phyloP scores from a whole-genome alignment of 129 eudicot genomes.

The Centella asiatica region DNA sequence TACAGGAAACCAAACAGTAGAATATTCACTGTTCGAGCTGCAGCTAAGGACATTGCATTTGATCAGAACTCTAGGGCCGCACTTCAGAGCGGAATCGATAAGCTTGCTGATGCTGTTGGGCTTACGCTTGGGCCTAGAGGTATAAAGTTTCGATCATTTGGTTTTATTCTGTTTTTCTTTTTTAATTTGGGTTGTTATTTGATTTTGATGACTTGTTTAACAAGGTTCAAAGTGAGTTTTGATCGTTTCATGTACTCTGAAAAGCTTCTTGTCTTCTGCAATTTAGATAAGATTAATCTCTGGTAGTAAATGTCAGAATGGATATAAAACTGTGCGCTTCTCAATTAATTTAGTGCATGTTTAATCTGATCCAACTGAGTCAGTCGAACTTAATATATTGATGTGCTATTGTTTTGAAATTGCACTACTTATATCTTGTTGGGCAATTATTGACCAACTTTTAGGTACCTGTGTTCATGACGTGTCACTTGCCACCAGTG shows the following conservation, averaged over 20 bases:
- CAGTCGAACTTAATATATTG: too few species aligned
- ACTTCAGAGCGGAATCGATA: constrained; percentile 69
- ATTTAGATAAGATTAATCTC: not conserved
- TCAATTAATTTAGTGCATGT: too few species aligned
- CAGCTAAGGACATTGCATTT: constrained; percentile 67
- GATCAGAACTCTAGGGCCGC: constrained; percentile 67
- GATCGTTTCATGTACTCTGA: not conserved
- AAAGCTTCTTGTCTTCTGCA: not conserved
- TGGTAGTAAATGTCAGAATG: not conserved
- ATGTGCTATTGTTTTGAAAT: too few species aligned
- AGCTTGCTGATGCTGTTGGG: constrained; percentile 65
- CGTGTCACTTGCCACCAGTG: too few species aligned
- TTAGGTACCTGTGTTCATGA: too few species aligned
- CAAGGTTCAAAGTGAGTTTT: too few species aligned
- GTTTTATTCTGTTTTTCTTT: not conserved
- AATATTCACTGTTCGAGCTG: constrained; percentile 50
- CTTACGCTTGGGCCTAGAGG: constrained; percentile 86
- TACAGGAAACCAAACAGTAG: constrained; percentile 15
- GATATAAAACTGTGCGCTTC: too few species aligned
- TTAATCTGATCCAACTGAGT: too few species aligned
- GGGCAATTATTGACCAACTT: too few species aligned
- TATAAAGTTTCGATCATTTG: constrained; percentile 7
- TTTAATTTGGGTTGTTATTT: not conserved
- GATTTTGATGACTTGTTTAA: not conserved
- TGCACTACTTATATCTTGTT: too few species aligned